Evolutionary conservation across 768 basidiomycete species (phyloP), one percentile per base, ranked within the genome.

Genomic region (Amanita brunnescens): DNA sequence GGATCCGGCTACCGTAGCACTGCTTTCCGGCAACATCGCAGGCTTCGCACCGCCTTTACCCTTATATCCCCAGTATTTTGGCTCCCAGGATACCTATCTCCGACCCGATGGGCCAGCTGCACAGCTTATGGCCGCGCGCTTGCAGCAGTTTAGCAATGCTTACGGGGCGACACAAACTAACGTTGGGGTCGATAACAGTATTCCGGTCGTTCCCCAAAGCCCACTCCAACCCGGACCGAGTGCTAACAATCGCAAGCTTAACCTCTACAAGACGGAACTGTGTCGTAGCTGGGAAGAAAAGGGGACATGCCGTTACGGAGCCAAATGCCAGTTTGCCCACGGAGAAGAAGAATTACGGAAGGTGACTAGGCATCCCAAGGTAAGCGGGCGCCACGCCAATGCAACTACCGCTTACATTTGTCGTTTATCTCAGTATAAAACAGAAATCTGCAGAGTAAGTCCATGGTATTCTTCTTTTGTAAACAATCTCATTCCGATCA

Each of bases 251-350:
- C 78, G 91, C 59, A 94, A 94, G 70, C 68, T 92, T 21, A 89
- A 87, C 14, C 62, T 94, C 42, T 94, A 94, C 74, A 94, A 94
- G 73, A 93, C 91, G 0, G 87, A 91, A 64, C 57, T 92, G 42
- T 92, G 91, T 66, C 73, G 87, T 55, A 93, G 91, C 63, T 92
- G 91, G 90, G 90, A 92, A 64, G 90, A 92, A 69, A 92, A 92
- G 63, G 88, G 88, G 2, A 68, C 79, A 13, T 92, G 90, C 63
- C 77, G 91, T 30, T 94, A 94, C 58, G 88, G 87, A 5, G 66
- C 80, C 45, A 93, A 93, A 67, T 94, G 91, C 62, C 91, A 94
- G 64, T 94, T 94, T 63, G 91, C 91, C 21, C 91, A 94, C 62
- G 92, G 91, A 45, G 86, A 91, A 62, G 87, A 91, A 0, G 91